A percentile compares a stretch with the other conserved stretches of the same genome.
These are phyloP conservation scores for Sparassis latifolia DNA, from an alignment of 1,284 basidiomycete genomes.

Conservation along the genomic window DNA sequence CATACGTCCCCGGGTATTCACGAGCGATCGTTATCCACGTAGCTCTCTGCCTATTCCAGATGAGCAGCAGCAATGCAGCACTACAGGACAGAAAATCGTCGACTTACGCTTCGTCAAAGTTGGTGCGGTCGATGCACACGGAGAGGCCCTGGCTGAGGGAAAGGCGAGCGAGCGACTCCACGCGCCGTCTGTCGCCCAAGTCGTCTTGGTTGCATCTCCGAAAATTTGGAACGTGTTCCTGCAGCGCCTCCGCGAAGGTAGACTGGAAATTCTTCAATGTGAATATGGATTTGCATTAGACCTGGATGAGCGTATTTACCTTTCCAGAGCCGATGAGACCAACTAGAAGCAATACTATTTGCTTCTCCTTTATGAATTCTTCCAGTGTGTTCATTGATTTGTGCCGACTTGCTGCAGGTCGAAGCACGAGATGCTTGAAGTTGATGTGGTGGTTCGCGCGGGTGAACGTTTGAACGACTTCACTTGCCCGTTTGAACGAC, in stretches of 20 bases:
- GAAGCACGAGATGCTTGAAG: too few relatives aligned
- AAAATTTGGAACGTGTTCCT: conserved; percentile 50
- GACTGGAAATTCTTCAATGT: conserved; percentile 34
- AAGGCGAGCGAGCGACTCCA: conserved; percentile 48
- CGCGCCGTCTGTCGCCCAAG: conserved; percentile 43
- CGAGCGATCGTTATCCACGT: conserved; percentile 67
- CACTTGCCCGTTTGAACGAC: too few relatives aligned
- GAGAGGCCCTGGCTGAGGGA: conserved; percentile 48
- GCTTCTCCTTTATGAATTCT: conserved; percentile 6
- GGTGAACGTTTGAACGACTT: too few relatives aligned
- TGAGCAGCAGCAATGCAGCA: neutral
- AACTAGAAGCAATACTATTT: conserved; percentile 58
- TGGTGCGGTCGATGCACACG: conserved; percentile 70
- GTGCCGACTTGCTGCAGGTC: too few relatives aligned
- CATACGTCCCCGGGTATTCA: conserved; percentile 49
- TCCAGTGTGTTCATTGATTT: too few relatives aligned
- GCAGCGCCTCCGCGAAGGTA: conserved; percentile 62
- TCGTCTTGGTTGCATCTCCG: conserved; percentile 70
- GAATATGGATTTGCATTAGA: neutral
- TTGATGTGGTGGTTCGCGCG: neutral
- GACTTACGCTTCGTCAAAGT: conserved; percentile 58
- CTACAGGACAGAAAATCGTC: neutral
- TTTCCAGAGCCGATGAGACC: conserved; percentile 68
- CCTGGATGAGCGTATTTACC: conserved; percentile 29
- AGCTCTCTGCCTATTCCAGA: conserved; percentile 47